Evolutionary conservation across 345 rosid genomes (phyloP).

Genomic region (Cardamine chenopodiifolia): DNA sequence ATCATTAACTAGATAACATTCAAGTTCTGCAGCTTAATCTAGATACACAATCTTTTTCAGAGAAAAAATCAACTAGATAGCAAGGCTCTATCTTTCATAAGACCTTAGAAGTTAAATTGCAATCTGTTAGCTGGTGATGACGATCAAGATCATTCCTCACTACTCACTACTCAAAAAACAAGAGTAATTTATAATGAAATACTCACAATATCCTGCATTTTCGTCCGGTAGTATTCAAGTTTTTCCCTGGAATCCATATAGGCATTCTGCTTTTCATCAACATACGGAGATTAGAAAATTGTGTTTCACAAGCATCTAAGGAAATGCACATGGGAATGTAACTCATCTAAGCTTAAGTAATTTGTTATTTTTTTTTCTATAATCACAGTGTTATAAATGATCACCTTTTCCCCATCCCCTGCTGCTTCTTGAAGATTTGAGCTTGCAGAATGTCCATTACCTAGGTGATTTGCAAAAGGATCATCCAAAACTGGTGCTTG

Average conservation of each 20-base stretch:
- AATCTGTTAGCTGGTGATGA: neutral
- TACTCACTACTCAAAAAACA: slow-evolving; percentile 12
- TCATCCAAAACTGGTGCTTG: slow-evolving; percentile 54
- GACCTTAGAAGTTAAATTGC: neutral
- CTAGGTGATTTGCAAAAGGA: slow-evolving; percentile 61
- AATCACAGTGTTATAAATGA: slow-evolving; percentile 4
- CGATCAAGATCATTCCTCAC: slow-evolving; percentile 1
- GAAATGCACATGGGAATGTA: slow-evolving; percentile 19
- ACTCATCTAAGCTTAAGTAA: slow-evolving; percentile 6
- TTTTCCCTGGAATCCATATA: slow-evolving; percentile 91
- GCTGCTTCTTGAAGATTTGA: slow-evolving; percentile 52
- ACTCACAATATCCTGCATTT: slow-evolving; percentile 99
- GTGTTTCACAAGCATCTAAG: slow-evolving; percentile 28
- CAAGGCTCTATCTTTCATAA: slow-evolving; percentile 5
- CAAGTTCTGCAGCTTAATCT: neutral
- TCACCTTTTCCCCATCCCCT: slow-evolving; percentile 64
- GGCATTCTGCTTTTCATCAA: slow-evolving; percentile 57
- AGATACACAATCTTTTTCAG: slow-evolving; percentile 1
- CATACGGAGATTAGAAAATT: slow-evolving; percentile 47
- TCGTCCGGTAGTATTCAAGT: slow-evolving; percentile 84
- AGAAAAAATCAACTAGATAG: neutral
- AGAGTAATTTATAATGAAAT: slow-evolving; percentile 34
- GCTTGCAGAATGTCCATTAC: slow-evolving; percentile 47
- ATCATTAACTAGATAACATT: slow-evolving; percentile 17
- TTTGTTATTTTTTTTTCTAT: neutral